These are phyloP conservation scores for Pyropia yezoensis DNA, from an alignment of 23 red algal genomes.

Conservation along the genomic window DNA sequence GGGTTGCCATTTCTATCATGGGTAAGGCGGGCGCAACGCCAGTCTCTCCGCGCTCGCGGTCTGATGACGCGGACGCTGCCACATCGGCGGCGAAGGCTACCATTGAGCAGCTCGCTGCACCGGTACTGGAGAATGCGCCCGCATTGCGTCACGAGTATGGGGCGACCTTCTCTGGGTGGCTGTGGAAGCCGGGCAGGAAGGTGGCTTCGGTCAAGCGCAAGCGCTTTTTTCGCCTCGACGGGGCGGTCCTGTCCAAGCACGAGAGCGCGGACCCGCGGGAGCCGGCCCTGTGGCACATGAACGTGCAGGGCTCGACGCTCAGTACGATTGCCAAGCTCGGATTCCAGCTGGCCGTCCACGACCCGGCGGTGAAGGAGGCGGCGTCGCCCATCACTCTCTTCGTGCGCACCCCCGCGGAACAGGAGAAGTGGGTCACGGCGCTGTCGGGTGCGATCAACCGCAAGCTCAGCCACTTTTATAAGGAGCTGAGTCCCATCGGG, in stretches of 20 bases:
- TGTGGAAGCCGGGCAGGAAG: no score
- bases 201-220: constrained; percentile 11
- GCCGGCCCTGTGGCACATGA: constrained; percentile 15
- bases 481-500: constrained; percentile 32
- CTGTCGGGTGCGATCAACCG: constrained; percentile 21
- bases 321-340: constrained; percentile 7
- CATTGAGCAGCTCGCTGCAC: no score
- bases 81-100: no score
- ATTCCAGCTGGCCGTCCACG: constrained; percentile 23
- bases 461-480: constrained; percentile 22
- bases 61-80: no score
- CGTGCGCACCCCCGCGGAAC: constrained; percentile 27
- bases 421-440: constrained; percentile 25
- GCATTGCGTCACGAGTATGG: no score
- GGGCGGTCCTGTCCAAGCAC: constrained; percentile 53
- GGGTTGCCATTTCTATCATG: no score
- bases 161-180: no score
- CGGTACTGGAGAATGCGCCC: no score
- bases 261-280: constrained; percentile 1
- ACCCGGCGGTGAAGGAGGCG: constrained; percentile 17
- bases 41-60: no score
- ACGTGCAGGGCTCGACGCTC: constrained; percentile 32
- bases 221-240: constrained; percentile 52
- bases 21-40: no score
- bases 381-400: constrained; percentile 24